A percentile compares a stretch with the other conserved stretches of the same genome.
Evolutionary conservation across 140 eudicot species (phyloP).

Genomic region (Stevia rebaudiana): DNA sequence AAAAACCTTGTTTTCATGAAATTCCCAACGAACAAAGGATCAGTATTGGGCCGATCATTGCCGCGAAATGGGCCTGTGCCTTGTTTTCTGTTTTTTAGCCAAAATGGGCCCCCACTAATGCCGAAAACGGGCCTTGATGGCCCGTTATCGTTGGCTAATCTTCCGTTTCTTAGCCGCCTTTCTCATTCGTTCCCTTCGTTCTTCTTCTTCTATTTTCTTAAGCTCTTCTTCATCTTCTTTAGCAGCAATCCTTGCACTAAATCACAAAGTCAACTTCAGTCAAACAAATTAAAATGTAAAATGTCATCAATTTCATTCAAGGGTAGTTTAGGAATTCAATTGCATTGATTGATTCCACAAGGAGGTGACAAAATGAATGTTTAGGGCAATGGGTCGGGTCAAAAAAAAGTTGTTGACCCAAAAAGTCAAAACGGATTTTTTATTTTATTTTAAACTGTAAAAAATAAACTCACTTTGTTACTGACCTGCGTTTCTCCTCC

Average conservation of each 20-base stretch:
- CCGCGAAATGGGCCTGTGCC: not conserved
- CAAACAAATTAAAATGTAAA: not conserved
- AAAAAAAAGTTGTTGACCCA: not conserved
- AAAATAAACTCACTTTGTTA: not conserved
- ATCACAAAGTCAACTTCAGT: conserved; percentile 9
- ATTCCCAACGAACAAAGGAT: conserved; percentile 6
- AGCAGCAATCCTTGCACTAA: conserved; percentile 59
- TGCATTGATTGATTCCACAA: not conserved
- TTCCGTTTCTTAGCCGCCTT: conserved; percentile 56
- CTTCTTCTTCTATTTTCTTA: conserved; percentile 67
- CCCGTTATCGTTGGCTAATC: conserved; percentile 31
- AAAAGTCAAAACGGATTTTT: not conserved
- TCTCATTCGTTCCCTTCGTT: conserved; percentile 51
- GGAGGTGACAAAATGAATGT: not conserved
- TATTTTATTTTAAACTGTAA: not conserved
- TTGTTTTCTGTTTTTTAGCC: conserved; percentile 39
- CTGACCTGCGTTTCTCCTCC: conserved; percentile 76
- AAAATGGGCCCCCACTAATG: conserved; percentile 1
- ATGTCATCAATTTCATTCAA: not conserved
- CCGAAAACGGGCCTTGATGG: not conserved
- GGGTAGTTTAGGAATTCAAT: not conserved
- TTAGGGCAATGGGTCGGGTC: not conserved
- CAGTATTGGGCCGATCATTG: not conserved
- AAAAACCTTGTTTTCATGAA: conserved; percentile 13
- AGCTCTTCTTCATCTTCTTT: conserved; percentile 76